These are phyloP conservation scores for Rhodotorula sp. DNA, from an alignment of 1,284 basidiomycete genomes.

Conservation along the genomic window DNA sequence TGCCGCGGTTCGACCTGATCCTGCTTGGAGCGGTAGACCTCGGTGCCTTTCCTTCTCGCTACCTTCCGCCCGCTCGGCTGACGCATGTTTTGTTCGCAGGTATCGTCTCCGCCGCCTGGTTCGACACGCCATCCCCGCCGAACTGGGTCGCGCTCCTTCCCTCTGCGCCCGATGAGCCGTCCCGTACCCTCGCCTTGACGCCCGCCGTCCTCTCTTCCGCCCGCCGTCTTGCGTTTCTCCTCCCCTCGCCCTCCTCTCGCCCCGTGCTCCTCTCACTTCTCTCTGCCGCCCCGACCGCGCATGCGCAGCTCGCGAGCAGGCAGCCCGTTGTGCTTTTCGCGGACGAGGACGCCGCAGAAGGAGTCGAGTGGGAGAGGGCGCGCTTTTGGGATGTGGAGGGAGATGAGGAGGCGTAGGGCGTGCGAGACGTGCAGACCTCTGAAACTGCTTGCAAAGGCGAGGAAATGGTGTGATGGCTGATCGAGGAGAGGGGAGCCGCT, in stretches of 20 bases:
- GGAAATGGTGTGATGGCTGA: too few species aligned
- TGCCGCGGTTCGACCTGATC: slow-evolving; percentile 90
- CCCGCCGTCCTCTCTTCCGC: slow-evolving; percentile 12
- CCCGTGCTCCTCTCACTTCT: slow-evolving; percentile 10
- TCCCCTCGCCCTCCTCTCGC: not conserved
- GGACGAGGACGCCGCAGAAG: slow-evolving; percentile 7
- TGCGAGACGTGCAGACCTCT: too few species aligned
- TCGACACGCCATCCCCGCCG: slow-evolving; percentile 72
- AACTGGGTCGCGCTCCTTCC: slow-evolving; percentile 88
- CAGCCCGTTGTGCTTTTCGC: slow-evolving; percentile 23
- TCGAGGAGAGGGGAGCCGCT: too few species aligned
- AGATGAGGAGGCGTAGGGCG: not conserved
- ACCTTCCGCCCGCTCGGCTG: fast-evolving
- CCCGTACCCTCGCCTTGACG: slow-evolving; percentile 61
- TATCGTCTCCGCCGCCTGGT: slow-evolving; percentile 88
- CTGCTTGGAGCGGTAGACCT: slow-evolving; percentile 76
- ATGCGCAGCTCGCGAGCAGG: not conserved
- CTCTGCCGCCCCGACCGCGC: not conserved
- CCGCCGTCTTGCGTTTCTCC: slow-evolving; percentile 23
- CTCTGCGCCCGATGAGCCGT: slow-evolving; percentile 75
- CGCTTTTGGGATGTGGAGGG: slow-evolving; percentile 23
- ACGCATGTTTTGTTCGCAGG: slow-evolving; percentile 54
- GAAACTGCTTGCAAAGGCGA: too few species aligned
- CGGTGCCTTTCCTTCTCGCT: not conserved
- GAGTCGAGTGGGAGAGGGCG: slow-evolving; percentile 3